Evolutionary conservation across 257 asterid species (phyloP), one percentile per base, ranked within the genome.

Genomic region (Buddleja alternifolia): DNA sequence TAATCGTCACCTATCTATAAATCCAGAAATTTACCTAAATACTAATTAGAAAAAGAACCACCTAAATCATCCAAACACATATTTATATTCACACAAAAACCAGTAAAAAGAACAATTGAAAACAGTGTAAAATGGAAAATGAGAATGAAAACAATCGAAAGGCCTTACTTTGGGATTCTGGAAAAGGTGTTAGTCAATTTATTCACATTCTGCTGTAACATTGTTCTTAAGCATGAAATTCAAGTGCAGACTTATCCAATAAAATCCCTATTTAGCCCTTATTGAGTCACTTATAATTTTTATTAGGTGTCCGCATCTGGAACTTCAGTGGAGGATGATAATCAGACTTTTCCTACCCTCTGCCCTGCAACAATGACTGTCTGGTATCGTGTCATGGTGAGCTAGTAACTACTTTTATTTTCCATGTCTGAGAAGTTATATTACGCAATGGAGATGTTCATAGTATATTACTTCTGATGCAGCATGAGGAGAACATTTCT

Each of bases 351-450:
- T 75, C 92, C 95, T 58, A 77, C 86, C 40, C 87, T 88, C 60
- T 84, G 88, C 79, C 77, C 85, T 32, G 79, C 94, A 74, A 90
- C 96, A 70, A 77, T 86, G 73, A 74, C 42, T 61, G 78, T 87
- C 77, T 90, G 96, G 94, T 90, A 85, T 71, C 80, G 95, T 48
- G 95, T 88, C 60, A 66, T 90, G 97, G 97, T 90, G 73, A 78
- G 88, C 73, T 59, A 59, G 25, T 48, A 41, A 46, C 24, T 9
- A 39, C 56, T 29, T 10, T 62, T 62, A n/a, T 29, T 64, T 17
- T 40, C 45, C 21, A 21, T 36, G 61, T 61, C 51, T 67, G 52
- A 55, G 60, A 53, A 36, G 14, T 64, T 74, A 50, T 69, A 21
- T 66, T 68, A 37, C 40, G 67, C 52, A 55, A 67, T 21, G 41